Conservation (phyloP, 192 early-diverging fungal species). For the Chytriomyces hyalinus region DNA sequence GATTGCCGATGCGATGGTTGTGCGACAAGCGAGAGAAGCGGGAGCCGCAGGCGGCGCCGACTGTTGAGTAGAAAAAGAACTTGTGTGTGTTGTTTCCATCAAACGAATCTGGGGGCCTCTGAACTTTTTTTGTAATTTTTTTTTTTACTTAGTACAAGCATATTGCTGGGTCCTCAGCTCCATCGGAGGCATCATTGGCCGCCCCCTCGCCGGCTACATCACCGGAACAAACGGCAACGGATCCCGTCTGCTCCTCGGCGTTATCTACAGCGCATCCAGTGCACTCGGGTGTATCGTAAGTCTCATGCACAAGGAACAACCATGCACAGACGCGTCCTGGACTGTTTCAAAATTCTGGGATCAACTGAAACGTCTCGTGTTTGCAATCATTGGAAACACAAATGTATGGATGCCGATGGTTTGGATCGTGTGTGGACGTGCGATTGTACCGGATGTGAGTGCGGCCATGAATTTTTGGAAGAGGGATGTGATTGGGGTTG, state of each 20-base stretch:
- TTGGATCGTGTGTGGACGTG: slow-evolving; percentile 34
- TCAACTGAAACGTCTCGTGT: slow-evolving; percentile 12
- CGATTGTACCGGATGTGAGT: slow-evolving; percentile 39
- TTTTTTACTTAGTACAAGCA: slow-evolving; percentile 3
- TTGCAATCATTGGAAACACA: slow-evolving; percentile 30
- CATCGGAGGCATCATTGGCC: slow-evolving; percentile 34
- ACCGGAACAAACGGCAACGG: slow-evolving; percentile 35
- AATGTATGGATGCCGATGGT: slow-evolving; percentile 31
- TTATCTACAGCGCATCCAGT: slow-evolving; percentile 10
- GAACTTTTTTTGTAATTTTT: not conserved
- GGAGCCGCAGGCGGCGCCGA: slow-evolving; percentile 33
- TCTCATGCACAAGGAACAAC: slow-evolving; percentile 23
- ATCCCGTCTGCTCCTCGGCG: slow-evolving; percentile 20
- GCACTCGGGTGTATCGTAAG: slow-evolving; percentile 17
- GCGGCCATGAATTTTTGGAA: slow-evolving; percentile 41
- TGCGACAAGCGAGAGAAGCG: slow-evolving; percentile 20
- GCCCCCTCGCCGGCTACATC: slow-evolving; percentile 33
- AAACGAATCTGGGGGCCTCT: not conserved
- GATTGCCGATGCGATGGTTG: slow-evolving; percentile 42
- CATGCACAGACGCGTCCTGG: slow-evolving; percentile 13
- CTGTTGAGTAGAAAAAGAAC: not conserved
- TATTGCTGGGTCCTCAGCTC: slow-evolving; percentile 35
- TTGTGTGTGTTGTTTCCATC: not conserved
- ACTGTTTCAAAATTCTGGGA: not conserved
- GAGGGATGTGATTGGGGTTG: slow-evolving; percentile 18